Evolutionary conservation across 129 eudicot species (phyloP).

Genomic region (Escallonia rubra): DNA sequence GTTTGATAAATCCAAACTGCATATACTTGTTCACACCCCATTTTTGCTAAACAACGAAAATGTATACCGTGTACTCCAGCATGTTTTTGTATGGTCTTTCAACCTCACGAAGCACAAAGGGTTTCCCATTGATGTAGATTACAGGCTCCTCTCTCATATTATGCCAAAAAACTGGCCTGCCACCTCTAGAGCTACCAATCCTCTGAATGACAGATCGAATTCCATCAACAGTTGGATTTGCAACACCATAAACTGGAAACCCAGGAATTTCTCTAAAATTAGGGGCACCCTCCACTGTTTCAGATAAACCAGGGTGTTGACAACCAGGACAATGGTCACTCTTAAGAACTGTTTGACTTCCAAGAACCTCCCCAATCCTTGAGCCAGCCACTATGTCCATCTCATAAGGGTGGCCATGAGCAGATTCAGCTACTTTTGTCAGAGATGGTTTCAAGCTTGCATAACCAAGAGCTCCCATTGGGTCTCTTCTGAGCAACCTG

Average conservation of each 20-base stretch:
- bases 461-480: slow-evolving; percentile 98
- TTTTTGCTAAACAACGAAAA: neutral
- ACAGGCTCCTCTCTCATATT: slow-evolving; percentile 99
- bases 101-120: slow-evolving; percentile 97
- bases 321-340: slow-evolving; percentile 99
- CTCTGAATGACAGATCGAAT: slow-evolving; percentile 80
- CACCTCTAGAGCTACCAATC: slow-evolving; percentile 70
- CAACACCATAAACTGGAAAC: slow-evolving; percentile 96
- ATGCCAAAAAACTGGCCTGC: slow-evolving; percentile 93
- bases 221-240: slow-evolving; percentile 94
- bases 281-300: slow-evolving; percentile 96
- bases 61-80: slow-evolving; percentile 87
- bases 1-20: neutral
- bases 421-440: slow-evolving; percentile 39
- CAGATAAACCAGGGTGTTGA: slow-evolving; percentile 71
- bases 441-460: slow-evolving; percentile 42
- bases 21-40: neutral
- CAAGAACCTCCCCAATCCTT: slow-evolving; percentile 91
- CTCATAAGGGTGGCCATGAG: slow-evolving; percentile 68
- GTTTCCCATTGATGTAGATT: slow-evolving; percentile 90
- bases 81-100: slow-evolving; percentile 96
- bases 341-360: slow-evolving; percentile 94
- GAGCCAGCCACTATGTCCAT: slow-evolving; percentile 86
- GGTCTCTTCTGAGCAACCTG: slow-evolving; percentile 94
- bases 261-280: slow-evolving; percentile 93